phyloP scores from a whole-genome alignment of 2,329 filamentous ascomycete species.

The Polychaeton citri region DNA sequence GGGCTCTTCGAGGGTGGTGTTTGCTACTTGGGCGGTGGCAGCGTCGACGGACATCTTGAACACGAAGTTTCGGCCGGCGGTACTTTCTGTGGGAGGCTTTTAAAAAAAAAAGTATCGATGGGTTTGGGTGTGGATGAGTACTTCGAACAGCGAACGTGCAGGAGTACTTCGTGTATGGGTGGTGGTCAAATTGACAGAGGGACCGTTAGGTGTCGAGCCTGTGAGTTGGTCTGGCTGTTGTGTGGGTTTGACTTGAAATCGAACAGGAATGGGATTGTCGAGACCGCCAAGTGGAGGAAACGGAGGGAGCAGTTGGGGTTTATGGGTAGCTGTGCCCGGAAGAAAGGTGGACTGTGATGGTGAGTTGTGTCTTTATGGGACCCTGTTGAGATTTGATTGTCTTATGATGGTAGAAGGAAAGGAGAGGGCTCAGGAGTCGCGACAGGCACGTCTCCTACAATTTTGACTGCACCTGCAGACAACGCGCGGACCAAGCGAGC shows the following conservation, averaged over 20 bases:
- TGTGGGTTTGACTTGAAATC: slow-evolving; percentile 10
- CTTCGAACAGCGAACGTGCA: neutral
- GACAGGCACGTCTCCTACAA: no score
- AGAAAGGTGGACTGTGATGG: slow-evolving; percentile 9
- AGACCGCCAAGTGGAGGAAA: slow-evolving; percentile 36
- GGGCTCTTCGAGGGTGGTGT: slow-evolving; percentile 48
- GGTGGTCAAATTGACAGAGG: slow-evolving; percentile 1
- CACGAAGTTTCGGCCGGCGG: slow-evolving; percentile 34
- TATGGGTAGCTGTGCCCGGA: slow-evolving; percentile 36
- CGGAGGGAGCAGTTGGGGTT: slow-evolving; percentile 30
- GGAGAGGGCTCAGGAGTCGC: slow-evolving; percentile 1
- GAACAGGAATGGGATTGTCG: slow-evolving; percentile 26
- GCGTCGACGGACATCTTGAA: slow-evolving; percentile 84
- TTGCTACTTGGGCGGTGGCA: slow-evolving; percentile 59
- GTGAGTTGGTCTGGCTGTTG: slow-evolving; percentile 4
- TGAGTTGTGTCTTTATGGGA: slow-evolving; percentile 6
- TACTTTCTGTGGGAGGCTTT: neutral
- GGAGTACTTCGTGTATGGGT: slow-evolving; percentile 4
- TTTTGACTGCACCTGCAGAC: no score
- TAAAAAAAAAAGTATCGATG: neutral
- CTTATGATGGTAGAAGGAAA: slow-evolving; percentile 8
- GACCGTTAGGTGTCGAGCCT: neutral
- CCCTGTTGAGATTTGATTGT: no score
- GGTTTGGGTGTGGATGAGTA: neutral
- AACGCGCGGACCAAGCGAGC: no score